Base-by-base conservation (phyloP, 345 rosid genomes). In the Anacardium occidentale region DNA sequence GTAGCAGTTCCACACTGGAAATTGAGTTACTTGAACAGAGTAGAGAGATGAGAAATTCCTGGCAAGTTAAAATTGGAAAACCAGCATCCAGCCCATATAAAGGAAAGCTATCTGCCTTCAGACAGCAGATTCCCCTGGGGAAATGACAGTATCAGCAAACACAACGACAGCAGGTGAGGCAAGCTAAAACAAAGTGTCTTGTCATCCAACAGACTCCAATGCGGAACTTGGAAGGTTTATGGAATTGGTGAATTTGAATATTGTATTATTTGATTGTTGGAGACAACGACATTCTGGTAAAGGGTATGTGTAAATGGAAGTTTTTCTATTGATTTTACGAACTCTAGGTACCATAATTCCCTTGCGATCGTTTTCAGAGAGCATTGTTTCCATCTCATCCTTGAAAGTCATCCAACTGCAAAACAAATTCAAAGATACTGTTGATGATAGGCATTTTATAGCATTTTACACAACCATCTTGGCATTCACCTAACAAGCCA, bases 221-320 rank as follows among this genome's bases (percentile, higher is more conserved):
- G 37, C 66, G 58, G 75, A 64, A 61, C 45, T 64, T 29, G 42
- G 62, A 57, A 47, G 42, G 45, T 60, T 64, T 40, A 45, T 20
- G 50, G 75, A 61, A 21, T 75, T 71, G 25, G 85, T 74, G 62
- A 70, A 66, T 74, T 69, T 73, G 20, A 71, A 75, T 7, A 77
- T 78, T 50, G 91, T 79, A 82, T 90, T 86, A 40, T 83, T 72
- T 8, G 86, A 75, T 54, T 78, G 76, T 74, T 82, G 92, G 57
- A 94, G 89, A 75, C 97, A 94, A 22, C 83, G 81, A 37, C 97
- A 90, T 76, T 92, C 98, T 2, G 98, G 95, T 78, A 91, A 87
- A 61, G 97, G 98, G 69, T 83, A 92, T 1, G 88, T 79, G 81
- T 94, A 92, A 74, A 94, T 82, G 7, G 97, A 89, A 73, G 93